phyloP scores from a whole-genome alignment of 768 basidiomycete species.

The Steccherinum ochraceum region DNA sequence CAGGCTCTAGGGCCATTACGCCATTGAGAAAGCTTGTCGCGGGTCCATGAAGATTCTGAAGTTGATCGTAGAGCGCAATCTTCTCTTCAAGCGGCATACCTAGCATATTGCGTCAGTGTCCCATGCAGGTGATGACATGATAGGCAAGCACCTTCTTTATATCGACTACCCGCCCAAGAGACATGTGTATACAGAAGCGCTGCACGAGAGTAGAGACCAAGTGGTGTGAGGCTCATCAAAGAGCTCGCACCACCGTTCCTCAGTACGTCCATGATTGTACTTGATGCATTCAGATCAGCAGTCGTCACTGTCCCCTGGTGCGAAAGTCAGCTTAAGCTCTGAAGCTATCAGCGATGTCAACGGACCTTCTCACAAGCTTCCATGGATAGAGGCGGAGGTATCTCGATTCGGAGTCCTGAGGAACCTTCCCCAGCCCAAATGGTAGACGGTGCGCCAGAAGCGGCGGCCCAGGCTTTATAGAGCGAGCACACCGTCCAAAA shows the following conservation, averaged over 20 bases:
- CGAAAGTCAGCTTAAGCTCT: too few species aligned
- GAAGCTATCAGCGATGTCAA: too few species aligned
- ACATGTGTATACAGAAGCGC: neutral
- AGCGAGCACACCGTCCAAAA: neutral
- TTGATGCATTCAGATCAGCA: neutral
- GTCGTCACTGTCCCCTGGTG: too few species aligned
- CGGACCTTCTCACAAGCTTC: neutral
- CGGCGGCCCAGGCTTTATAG: neutral
- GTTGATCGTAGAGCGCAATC: neutral
- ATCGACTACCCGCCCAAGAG: neutral
- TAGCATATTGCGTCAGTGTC: too few species aligned
- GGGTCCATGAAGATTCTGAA: neutral
- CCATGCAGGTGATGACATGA: neutral
- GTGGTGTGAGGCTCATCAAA: neutral
- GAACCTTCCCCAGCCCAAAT: neutral
- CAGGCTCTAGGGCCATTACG: constrained; percentile 11
- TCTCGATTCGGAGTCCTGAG: neutral
- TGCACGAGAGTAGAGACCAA: neutral
- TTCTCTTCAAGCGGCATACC: neutral
- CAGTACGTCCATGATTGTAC: neutral
- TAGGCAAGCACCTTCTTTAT: neutral
- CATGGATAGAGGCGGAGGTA: neutral
- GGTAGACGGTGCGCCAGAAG: neutral
- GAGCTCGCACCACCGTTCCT: neutral
- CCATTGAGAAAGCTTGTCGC: neutral